Evolutionary conservation across 2,329 filamentous ascomycete genomes (phyloP), one percentile per base, ranked within the genome.

Genomic region (Monosporascus sp.): DNA sequence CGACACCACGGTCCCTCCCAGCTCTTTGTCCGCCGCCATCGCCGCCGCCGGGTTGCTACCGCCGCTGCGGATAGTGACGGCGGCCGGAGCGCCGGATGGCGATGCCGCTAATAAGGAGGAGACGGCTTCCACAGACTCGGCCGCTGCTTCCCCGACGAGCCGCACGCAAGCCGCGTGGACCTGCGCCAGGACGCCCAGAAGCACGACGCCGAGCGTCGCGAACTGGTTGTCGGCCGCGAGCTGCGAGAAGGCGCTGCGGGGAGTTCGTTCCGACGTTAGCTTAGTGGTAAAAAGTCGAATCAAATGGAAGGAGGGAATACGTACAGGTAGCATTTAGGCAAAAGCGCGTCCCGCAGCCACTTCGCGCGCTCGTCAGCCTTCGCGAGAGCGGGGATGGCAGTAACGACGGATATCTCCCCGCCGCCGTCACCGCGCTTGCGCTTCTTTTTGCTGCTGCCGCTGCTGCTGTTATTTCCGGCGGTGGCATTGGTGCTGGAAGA

Each of bases 171-270:
- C 68, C 49, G 71, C 71, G 55, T 79, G 70, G 22, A 87, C 70
- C 56, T 82, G 81, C 4, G 85, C 85, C 54, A 92, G 71, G 2
- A 81, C 71, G 20, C 80, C 84, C 46, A 92, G 66, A 9, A 93
- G 76, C 57, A 89, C 77, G 20, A 91, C 73, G 4, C 89, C 89
- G 3, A 93, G 75, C 4, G 84, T 75, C 2, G 88, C 82, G 68
- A 89, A 89, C 63, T 91, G 88, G 37, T 79, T 82, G 67, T 92
- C 88, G 19, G 85, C 85, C 3, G 86, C 73, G 43, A 93, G 72
- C 57, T 85, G 86, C 1, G 85, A 84, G 67, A 93, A 92, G 1
- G 81, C 73, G 5, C 81, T 85, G 52, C 49, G 5, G 14, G 14
- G 19, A 3, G 26, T 52, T 17, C n/a, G 19, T 22, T 35, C 31